phyloP scores from a whole-genome alignment of 2,329 filamentous ascomycete genomes.

The Aureobasidium sp. region DNA sequence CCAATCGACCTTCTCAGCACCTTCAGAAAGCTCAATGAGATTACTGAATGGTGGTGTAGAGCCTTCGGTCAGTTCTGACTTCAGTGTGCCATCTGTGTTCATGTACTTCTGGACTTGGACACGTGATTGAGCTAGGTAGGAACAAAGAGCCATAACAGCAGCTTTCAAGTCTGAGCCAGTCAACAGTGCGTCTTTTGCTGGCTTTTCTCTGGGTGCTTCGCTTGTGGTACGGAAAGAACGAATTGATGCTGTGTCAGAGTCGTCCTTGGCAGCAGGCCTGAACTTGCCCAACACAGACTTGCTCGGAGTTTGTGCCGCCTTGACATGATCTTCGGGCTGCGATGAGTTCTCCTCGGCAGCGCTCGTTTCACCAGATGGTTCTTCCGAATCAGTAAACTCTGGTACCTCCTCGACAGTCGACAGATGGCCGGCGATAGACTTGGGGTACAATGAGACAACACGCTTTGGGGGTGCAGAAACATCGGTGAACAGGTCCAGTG shows the following conservation, averaged over 20 bases:
- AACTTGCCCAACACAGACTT: conserved; percentile 42
- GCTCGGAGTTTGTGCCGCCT: conserved; percentile 25
- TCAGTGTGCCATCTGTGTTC: conserved; percentile 50
- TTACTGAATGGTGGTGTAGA: conserved; percentile 37
- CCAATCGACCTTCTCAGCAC: conserved; percentile 46
- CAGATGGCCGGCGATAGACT: conserved; percentile 71
- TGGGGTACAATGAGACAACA: conserved; percentile 78
- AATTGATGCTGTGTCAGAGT: conserved; percentile 49
- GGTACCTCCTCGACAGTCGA: conserved; percentile 53
- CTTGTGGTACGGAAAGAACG: conserved; percentile 49
- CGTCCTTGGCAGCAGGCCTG: conserved; percentile 34
- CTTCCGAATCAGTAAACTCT: conserved; percentile 30
- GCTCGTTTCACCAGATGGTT: conserved; percentile 37
- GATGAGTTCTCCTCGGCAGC: conserved; percentile 25
- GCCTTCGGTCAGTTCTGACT: conserved; percentile 27
- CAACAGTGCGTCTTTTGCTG: conserved; percentile 46
- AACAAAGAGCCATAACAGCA: conserved; percentile 74
- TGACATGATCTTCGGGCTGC: conserved; percentile 19
- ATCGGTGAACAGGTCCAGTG: conserved; percentile 84
- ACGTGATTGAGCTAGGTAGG: conserved; percentile 81
- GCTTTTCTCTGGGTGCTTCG: conserved; percentile 45
- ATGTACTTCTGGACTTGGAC: conserved; percentile 54
- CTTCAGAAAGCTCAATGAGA: conserved; percentile 29
- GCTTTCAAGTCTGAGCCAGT: conserved; percentile 77
- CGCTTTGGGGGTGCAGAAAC: conserved; percentile 83